phyloP scores from a whole-genome alignment of 2,329 filamentous ascomycete species.

The Huntiella savannae region DNA sequence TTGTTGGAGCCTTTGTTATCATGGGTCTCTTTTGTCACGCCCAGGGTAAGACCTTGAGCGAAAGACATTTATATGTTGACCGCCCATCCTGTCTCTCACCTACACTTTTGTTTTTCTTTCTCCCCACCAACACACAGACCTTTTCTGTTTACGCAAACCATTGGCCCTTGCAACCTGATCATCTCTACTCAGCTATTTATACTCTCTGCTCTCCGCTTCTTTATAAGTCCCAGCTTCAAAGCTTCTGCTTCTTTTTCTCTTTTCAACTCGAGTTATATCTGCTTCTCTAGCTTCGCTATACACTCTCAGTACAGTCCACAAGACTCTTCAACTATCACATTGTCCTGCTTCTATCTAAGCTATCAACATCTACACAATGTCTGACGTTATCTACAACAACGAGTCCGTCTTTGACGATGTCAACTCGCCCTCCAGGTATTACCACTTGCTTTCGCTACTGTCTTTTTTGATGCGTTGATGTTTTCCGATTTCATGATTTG shows the following conservation, averaged over 20 bases:
- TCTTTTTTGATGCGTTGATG: conserved; percentile 16
- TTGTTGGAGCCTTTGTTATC: too few species aligned
- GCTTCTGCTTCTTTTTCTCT: neutral
- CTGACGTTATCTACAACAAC: conserved; percentile 10
- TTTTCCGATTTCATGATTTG: conserved; percentile 11
- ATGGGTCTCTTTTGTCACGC: too few species aligned
- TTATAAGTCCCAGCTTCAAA: neutral
- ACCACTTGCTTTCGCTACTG: conserved; percentile 24
- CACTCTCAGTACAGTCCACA: neutral
- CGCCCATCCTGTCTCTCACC: neutral
- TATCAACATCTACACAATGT: conserved; percentile 6
- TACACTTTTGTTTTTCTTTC: conserved; percentile 2
- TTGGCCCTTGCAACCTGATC: conserved; percentile 3
- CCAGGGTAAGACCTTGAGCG: neutral
- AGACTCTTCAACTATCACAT: neutral
- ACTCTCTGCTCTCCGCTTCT: neutral
- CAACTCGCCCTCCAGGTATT: conserved; percentile 37
- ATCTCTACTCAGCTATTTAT: conserved; percentile 2
- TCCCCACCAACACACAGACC: conserved; percentile 1
- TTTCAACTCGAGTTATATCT: neutral
- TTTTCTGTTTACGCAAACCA: conserved; percentile 1
- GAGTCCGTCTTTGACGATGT: conserved; percentile 28
- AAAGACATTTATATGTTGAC: conserved; percentile 2
- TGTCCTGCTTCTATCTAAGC: neutral
- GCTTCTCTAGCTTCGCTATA: neutral